Conservation (phyloP, 768 basidiomycete species). For the Rhodotorula kratochvilovae region DNA sequence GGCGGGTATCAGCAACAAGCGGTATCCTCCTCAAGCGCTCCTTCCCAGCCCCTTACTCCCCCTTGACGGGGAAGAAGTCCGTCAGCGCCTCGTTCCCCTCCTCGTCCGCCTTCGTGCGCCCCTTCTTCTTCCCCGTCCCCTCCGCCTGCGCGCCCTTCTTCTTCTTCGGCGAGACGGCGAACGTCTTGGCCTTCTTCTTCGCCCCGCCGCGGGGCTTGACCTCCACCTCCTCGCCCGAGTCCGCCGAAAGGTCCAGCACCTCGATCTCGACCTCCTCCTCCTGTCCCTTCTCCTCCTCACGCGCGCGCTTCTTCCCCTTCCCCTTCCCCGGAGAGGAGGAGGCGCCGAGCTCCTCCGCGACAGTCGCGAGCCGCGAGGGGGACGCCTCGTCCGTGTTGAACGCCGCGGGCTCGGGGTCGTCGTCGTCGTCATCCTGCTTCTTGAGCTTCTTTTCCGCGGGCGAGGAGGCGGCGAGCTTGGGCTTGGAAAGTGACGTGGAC, state of each 20-base stretch:
- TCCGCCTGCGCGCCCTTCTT: neutral
- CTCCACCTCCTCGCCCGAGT: neutral
- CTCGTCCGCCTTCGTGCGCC: neutral
- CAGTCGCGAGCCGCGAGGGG: constrained; percentile 52
- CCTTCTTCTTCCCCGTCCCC: neutral
- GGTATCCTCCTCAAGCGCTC: neutral
- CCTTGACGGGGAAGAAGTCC: constrained; percentile 3
- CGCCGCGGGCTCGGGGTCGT: constrained; percentile 51
- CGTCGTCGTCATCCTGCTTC: too few species aligned
- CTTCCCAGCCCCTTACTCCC: neutral
- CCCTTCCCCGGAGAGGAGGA: neutral
- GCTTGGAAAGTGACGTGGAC: neutral
- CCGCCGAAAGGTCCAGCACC: constrained; percentile 3
- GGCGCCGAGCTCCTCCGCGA: constrained; percentile 57
- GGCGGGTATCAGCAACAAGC: neutral
- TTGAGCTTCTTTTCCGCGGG: too few species aligned
- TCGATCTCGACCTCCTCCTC: neutral
- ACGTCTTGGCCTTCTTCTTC: neutral
- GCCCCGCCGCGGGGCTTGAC: too few species aligned
- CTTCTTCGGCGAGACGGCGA: too few species aligned
- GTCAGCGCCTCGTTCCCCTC: constrained; percentile 9
- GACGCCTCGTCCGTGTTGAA: constrained; percentile 63
- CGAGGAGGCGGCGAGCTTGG: neutral
- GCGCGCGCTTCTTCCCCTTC: neutral
- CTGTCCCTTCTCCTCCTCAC: neutral